Percentiles rank a stretch among this genome's conserved stretches.
phyloP scores from a whole-genome alignment of 1,284 basidiomycete genomes.

The Melampsora americana region DNA sequence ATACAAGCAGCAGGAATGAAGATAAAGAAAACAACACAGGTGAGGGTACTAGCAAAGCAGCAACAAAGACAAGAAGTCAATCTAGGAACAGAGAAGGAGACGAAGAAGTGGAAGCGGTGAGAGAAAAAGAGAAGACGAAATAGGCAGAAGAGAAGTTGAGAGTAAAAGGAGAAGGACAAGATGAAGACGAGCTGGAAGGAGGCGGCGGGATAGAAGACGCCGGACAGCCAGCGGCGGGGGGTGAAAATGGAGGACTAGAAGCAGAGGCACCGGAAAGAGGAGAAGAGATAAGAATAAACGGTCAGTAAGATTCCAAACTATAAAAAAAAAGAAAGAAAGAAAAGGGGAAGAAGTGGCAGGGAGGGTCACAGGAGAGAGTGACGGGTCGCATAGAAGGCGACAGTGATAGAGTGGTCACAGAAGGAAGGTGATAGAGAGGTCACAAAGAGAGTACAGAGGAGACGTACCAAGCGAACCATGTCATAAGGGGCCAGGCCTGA shows the following conservation, averaged over 20 bases:
- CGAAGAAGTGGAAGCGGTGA: not conserved
- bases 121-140: not conserved
- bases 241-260: slow-evolving; percentile 1
- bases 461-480: too few species aligned
- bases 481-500: too few species aligned
- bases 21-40: too few species aligned
- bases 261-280: not conserved
- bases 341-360: not conserved
- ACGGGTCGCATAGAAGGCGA: too few species aligned
- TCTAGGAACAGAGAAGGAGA: too few species aligned
- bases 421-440: too few species aligned
- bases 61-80: slow-evolving; percentile 3
- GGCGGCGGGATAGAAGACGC: not conserved
- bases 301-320: not conserved
- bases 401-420: too few species aligned
- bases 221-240: not conserved
- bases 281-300: not conserved
- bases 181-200: too few species aligned
- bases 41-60: not conserved
- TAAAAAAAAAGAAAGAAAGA: slow-evolving; percentile 1
- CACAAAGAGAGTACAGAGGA: too few species aligned
- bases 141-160: too few species aligned
- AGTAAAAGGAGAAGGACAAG: not conserved
- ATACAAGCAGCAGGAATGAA: too few species aligned
- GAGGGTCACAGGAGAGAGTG: too few species aligned